A percentile compares a stretch with the other conserved stretches of the same genome.
Conservation (phyloP, 225 moss, liverwort and hornwort species). For the Ulota crispa region DNA sequence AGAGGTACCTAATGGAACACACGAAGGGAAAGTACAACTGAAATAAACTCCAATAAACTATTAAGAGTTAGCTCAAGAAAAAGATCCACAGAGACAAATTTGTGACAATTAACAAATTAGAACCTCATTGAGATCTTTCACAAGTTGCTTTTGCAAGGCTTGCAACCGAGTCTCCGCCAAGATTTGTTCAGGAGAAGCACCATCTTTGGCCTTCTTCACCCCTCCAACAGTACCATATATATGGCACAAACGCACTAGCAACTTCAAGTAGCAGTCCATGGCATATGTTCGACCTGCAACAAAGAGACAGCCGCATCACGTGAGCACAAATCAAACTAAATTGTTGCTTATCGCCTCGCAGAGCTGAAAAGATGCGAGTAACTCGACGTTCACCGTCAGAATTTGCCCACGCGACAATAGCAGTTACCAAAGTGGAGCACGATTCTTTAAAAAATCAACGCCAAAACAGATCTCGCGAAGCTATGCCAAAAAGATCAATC, state of each 20-base stretch:
- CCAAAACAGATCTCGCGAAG: neutral
- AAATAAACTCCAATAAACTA: neutral
- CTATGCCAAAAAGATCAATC: neutral
- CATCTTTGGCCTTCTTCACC: conserved; percentile 87
- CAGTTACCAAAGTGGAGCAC: too few relatives aligned
- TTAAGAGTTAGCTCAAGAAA: neutral
- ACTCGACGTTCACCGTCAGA: neutral
- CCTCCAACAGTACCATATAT: conserved; percentile 84
- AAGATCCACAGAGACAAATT: conserved; percentile 8
- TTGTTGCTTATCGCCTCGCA: neutral
- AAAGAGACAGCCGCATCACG: conserved; percentile 5
- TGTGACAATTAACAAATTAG: conserved; percentile 3
- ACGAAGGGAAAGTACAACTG: conserved; percentile 30
- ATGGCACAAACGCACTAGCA: conserved; percentile 85
- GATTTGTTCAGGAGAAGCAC: conserved; percentile 88
- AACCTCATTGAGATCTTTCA: conserved; percentile 81
- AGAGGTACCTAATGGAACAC: neutral
- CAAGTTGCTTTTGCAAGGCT: conserved; percentile 71
- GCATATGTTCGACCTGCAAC: conserved; percentile 74
- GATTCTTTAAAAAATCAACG: too few relatives aligned
- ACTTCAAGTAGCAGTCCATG: conserved; percentile 94
- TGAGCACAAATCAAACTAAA: conserved; percentile 2
- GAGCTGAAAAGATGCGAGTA: neutral
- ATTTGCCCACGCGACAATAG: too few relatives aligned
- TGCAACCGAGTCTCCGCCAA: conserved; percentile 83